phyloP scores from a whole-genome alignment of 139 green algal genomes.

The Volvox africanus region DNA sequence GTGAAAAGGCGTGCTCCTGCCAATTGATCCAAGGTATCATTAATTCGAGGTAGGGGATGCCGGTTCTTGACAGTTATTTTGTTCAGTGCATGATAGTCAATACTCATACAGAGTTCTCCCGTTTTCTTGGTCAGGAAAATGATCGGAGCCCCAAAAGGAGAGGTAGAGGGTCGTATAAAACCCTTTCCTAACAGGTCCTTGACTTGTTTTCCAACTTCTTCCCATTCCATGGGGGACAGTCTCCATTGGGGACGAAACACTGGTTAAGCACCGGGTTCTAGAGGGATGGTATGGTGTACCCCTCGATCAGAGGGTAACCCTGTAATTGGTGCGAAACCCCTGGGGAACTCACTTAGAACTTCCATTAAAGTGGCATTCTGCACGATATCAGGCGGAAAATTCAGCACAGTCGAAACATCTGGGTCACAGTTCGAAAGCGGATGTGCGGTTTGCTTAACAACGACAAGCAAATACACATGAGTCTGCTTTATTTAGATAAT shows the following conservation, averaged over 20 bases:
- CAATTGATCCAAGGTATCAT: no score
- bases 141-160: conserved; percentile 29
- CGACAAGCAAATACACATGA: no score
- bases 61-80: conserved; percentile 44
- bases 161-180: conserved; percentile 15
- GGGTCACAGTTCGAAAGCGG: no score
- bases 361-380: background rate
- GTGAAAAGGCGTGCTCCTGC: no score
- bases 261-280: no score
- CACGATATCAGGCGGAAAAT: background rate
- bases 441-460: no score
- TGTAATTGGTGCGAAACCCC: background rate
- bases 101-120: conserved; percentile 46
- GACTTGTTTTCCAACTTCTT: background rate
- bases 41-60: no score
- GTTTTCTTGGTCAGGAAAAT: conserved; percentile 51
- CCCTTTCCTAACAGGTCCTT: conserved; percentile 27
- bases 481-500: no score
- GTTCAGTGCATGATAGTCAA: conserved; percentile 50
- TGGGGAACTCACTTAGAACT: background rate
- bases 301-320: conserved; percentile 21
- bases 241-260: conserved; percentile 13
- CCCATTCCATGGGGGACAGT: background rate
- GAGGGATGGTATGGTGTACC: conserved; percentile 31
- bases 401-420: no score